Base-by-base conservation (phyloP, 2,329 filamentous ascomycete species). In the Blumeria hordei region DNA sequence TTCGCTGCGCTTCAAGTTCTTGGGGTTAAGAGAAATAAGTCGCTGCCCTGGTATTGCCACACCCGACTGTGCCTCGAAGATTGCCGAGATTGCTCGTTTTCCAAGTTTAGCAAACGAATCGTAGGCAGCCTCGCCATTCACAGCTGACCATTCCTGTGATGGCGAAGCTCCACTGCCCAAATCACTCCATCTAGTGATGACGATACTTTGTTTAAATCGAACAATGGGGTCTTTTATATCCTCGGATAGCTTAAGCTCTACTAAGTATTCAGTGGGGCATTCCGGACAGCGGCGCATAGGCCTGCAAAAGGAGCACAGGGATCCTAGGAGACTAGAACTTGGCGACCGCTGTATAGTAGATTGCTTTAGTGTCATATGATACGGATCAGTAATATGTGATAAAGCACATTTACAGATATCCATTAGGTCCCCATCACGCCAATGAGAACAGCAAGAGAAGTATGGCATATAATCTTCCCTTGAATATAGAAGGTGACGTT, bases 151-250 rank as follows among this genome's bases (percentile, higher is more conserved):
- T 58, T 78, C 74, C 3, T 66, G 66, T 10, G 66, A 66, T 2
- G 76, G 74, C 9, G 67, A 69, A 1, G 65, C 69, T 1, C 75
- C 75, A 63, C 77, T 70, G 0, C 77, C 77, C 14, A 81, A 62
- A 64, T 81, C 77, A 57, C 71, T 74, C 77, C 77, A 81, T 16
- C 77, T 66, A 7, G 77, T 80, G 4, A 80, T 73, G 4, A 77
- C 70, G 55, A 81, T 71, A 0, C 74, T 72, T 56, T 80, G 76
- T 60, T 74, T 78, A 65, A 81, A 81, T 3, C 68, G 65, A 10
- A 68, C 61, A 39, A 66, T 58, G 6, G 68, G 63, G 60, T 74
- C 68, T 33, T 62, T 64, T 50, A 67, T 70, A 58, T 80, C 76
- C 63, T 81, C 77, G 1, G 72, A 68, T 57, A 80, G 67, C 58